phyloP scores from a whole-genome alignment of 208 protist species.

The Naegleria lovaniensis region DNA sequence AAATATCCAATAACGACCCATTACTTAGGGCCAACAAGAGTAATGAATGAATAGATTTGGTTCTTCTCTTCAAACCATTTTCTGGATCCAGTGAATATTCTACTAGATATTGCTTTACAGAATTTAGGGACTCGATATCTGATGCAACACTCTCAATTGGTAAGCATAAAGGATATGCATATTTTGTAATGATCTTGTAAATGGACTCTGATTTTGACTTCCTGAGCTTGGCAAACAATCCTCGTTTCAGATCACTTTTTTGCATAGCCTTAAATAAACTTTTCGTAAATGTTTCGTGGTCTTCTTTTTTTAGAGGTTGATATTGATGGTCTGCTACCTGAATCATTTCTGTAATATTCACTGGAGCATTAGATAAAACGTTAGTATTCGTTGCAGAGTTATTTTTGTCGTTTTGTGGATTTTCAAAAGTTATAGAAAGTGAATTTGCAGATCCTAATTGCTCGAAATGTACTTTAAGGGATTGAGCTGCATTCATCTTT shows the following conservation, averaged over 20 bases:
- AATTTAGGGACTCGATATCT: background rate
- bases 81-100: background rate
- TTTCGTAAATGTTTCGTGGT: background rate
- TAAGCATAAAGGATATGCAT: background rate
- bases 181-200: background rate
- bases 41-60: constrained; percentile 13
- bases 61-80: background rate
- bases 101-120: background rate
- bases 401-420: too few species aligned
- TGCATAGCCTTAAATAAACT: constrained; percentile 9
- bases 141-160: background rate
- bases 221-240: constrained; percentile 15
- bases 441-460: background rate
- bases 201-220: constrained; percentile 3
- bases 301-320: background rate
- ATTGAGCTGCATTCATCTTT: too few species aligned
- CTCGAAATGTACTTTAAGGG: background rate
- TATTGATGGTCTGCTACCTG: background rate
- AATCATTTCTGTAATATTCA: background rate
- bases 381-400: too few species aligned
- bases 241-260: constrained; percentile 15
- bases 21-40: background rate
- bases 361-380: too few species aligned
- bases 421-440: background rate
- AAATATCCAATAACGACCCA: background rate